These are phyloP conservation scores for Pyrus hybrid DNA, from an alignment of 331 rosid genomes.

Conservation along the genomic window DNA sequence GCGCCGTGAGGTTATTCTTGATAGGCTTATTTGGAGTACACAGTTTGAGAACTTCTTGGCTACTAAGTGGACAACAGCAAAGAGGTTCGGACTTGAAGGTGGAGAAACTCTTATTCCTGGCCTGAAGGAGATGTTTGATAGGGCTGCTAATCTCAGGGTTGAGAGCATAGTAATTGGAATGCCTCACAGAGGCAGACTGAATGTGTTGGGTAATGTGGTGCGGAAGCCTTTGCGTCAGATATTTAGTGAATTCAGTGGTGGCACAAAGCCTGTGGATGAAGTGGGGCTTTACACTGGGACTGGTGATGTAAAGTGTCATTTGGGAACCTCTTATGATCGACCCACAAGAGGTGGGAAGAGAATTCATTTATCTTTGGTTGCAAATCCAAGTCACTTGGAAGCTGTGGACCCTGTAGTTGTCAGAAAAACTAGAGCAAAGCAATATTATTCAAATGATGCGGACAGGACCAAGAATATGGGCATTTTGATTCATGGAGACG, in stretches of 20 bases:
- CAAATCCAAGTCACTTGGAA: conserved; percentile 98
- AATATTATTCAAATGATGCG: conserved; percentile 63
- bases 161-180: conserved; percentile 97
- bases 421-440: conserved; percentile 96
- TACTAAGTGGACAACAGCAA: conserved; percentile 93
- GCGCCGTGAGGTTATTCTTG: conserved; percentile 88
- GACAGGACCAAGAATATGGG: conserved; percentile 87
- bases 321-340: conserved; percentile 95
- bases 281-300: conserved; percentile 94
- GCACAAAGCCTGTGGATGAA: conserved; percentile 79
- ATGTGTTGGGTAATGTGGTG: conserved; percentile 92
- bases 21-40: conserved; percentile 93
- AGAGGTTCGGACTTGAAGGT: conserved; percentile 98
- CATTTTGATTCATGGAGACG: conserved; percentile 89
- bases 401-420: conserved; percentile 89
- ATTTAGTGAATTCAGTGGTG: conserved; percentile 86
- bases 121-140: conserved; percentile 95
- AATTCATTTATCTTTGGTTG: conserved; percentile 86
- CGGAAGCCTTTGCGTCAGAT: conserved; percentile 87
- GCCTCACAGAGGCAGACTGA: conserved; percentile 89
- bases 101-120: conserved; percentile 92
- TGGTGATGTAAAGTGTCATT: conserved; percentile 95
- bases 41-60: conserved; percentile 90
- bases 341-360: conserved; percentile 89
- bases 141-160: conserved; percentile 90